Percentiles rank a stretch among this genome's conserved stretches.
These are phyloP conservation scores for Papiliotrema terrestris DNA, from an alignment of 1,284 basidiomycete species.

Conservation along the genomic window DNA sequence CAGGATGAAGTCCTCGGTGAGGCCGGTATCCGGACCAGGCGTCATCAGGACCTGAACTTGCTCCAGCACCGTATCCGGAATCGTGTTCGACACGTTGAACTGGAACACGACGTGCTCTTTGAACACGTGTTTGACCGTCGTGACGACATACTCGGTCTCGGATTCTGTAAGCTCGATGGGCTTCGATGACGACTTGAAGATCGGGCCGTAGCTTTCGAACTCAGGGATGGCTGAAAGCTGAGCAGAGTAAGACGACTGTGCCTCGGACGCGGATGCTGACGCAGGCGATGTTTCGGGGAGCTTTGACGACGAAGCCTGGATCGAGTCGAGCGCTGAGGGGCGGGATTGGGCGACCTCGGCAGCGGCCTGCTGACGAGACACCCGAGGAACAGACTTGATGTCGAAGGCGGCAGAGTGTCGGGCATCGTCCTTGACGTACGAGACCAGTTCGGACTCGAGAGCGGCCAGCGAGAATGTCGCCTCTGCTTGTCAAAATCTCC, in stretches of 20 bases:
- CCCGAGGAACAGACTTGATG: constrained; percentile 74
- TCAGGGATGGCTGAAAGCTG: constrained; percentile 85
- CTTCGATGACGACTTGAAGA: constrained; percentile 81
- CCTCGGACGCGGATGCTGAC: constrained; percentile 67
- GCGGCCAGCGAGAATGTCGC: constrained; percentile 84
- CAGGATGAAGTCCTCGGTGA: constrained; percentile 95
- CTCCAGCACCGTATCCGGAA: constrained; percentile 95
- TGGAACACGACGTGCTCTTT: constrained; percentile 95
- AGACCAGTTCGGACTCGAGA: constrained; percentile 79
- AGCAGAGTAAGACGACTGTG: constrained; percentile 77
- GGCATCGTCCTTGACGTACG: constrained; percentile 78
- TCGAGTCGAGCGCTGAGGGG: constrained; percentile 74
- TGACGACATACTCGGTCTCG: constrained; percentile 97
- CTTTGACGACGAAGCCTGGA: constrained; percentile 59
- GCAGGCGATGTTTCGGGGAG: constrained; percentile 59
- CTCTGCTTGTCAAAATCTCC: constrained; percentile 56
- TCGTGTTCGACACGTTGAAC: constrained; percentile 98
- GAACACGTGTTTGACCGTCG: constrained; percentile 96
- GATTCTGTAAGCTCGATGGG: constrained; percentile 86
- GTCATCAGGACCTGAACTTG: constrained; percentile 93
- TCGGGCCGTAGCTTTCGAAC: constrained; percentile 76
- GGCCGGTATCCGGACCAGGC: constrained; percentile 66
- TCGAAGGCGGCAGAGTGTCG: constrained; percentile 72
- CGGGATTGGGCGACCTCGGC: constrained; percentile 68
- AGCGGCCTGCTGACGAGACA: constrained; percentile 83